Evolutionary conservation across 2,329 filamentous ascomycete species (phyloP), one percentile per base, ranked within the genome.

Genomic region (Aspergillus brunneoviolaceus): DNA sequence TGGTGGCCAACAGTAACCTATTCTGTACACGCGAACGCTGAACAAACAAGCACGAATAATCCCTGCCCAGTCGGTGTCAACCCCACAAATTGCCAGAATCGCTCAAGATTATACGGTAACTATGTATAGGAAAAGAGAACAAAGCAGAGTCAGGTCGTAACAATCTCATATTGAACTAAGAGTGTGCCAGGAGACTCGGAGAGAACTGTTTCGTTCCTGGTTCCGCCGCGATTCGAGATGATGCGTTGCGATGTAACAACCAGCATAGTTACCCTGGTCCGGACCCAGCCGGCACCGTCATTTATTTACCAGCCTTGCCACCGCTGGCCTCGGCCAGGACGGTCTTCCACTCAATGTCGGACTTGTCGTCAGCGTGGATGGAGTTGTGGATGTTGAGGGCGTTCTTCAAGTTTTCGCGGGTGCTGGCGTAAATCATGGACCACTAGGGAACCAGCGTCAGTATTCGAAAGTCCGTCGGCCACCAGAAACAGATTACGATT

Each of bases 361-460:
- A 58, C 65, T 74, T 75, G 70, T 77, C 73, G 59, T 79, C 76
- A 47, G 76, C 76, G 65, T 78, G 76, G 67, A 78, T 74, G 64
- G 73, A 76, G 65, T 59, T 69, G 63, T 67, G 65, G 58, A 77
- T 74, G 71, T 79, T 80, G 49, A 82, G 74, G 19, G 80, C 77
- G 63, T 78, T 80, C 74, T 82, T 82, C 65, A 82, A 67, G 60
- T 72, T 73, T 69, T 81, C 79, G 57, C 78, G 77, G 52, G 78
- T 81, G 65, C 78, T 80, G 66, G 80, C 79, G 72, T 82, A 82
- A 59, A 81, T 75, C 80, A 82, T 82, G 64, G 78, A 79, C 72
- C 75, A 77, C 77, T 79, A 39, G 42, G 35, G 35, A 29, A 39
- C 31, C 29, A 23, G 10, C 48, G 58, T 73, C 63, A 71, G 63